A percentile compares a stretch with the other conserved stretches of the same genome.
Evolutionary conservation across 2,329 filamentous ascomycete species (phyloP).

Genomic region (Talaromyces verruculosus): DNA sequence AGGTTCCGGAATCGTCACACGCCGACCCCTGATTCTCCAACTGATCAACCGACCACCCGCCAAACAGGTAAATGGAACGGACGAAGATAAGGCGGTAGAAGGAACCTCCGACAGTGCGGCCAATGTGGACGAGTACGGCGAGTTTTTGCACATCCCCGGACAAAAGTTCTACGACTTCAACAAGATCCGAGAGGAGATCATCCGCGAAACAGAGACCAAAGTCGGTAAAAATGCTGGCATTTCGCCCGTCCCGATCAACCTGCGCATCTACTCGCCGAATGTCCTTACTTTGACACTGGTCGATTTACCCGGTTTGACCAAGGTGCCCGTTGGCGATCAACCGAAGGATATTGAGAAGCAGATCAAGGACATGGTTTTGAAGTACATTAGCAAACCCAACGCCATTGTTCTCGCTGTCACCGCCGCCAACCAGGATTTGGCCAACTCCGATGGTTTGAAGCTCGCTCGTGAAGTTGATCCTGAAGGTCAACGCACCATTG

Average conservation of each 20-base stretch:
- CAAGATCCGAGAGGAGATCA: conserved; percentile 97
- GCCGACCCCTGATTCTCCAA: conserved; percentile 92
- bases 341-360: conserved; percentile 95
- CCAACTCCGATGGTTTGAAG: conserved; percentile 97
- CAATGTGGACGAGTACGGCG: conserved; percentile 95
- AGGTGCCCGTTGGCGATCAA: conserved; percentile 94
- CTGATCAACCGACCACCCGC: conserved; percentile 83
- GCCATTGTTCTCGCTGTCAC: conserved; percentile 97
- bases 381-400: conserved; percentile 98
- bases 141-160: conserved; percentile 95
- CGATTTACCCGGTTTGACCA: conserved; percentile 92
- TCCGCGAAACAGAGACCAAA: conserved; percentile 93
- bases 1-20: conserved; percentile 95
- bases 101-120: conserved; percentile 77
- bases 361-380: conserved; percentile 96
- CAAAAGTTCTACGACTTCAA: conserved; percentile 98
- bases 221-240: conserved; percentile 96
- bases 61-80: conserved; percentile 70
- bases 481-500: conserved; percentile 95
- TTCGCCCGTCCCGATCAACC: conserved; percentile 93
- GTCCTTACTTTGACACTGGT: conserved; percentile 95
- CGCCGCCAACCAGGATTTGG: conserved; percentile 94
- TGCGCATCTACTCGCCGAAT: conserved; percentile 97
- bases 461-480: conserved; percentile 95
- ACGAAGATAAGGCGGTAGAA: conserved; percentile 59